phyloP scores from a whole-genome alignment of 148 eudicot genomes.

The Fagopyrum esculentum region DNA sequence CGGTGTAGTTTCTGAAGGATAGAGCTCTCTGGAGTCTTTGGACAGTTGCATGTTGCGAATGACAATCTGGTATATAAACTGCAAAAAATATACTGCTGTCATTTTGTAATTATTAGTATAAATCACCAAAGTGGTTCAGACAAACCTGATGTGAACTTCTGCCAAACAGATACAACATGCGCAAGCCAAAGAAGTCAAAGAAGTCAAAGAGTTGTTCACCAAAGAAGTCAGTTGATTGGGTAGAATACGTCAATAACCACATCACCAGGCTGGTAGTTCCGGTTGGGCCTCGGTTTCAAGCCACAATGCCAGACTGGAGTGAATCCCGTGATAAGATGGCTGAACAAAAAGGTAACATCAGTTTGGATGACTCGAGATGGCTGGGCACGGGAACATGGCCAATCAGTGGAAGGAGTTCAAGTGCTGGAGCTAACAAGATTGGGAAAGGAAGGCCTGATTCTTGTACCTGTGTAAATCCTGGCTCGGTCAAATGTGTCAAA shows the following conservation, averaged over 20 bases:
- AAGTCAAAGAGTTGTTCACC: slow-evolving; percentile 23
- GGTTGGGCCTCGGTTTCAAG: slow-evolving; percentile 73
- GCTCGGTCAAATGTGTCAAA: slow-evolving; percentile 45
- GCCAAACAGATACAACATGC: slow-evolving; percentile 27
- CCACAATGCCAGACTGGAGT: slow-evolving; percentile 40
- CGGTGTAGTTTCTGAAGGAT: not conserved
- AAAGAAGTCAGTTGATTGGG: slow-evolving; percentile 28
- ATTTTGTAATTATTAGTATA: not conserved
- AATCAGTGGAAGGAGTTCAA: slow-evolving; percentile 13
- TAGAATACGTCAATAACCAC: slow-evolving; percentile 24
- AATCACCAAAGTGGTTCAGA: not conserved
- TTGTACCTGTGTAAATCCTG: slow-evolving; percentile 47
- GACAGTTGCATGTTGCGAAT: not conserved
- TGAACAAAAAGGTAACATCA: slow-evolving; percentile 16
- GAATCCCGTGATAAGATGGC: not conserved
- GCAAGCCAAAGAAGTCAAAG: slow-evolving; percentile 44
- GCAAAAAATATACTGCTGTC: not conserved
- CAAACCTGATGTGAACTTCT: not conserved
- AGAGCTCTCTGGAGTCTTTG: not conserved
- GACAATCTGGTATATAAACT: not conserved
- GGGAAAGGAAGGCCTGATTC: slow-evolving; percentile 58
- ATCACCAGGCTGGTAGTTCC: slow-evolving; percentile 41
- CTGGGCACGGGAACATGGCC: slow-evolving; percentile 58
- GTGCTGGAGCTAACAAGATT: slow-evolving; percentile 13
- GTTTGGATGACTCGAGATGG: slow-evolving; percentile 31